These are phyloP conservation scores for Canavalia ensiformis DNA, from an alignment of 306 rosid genomes.

Conservation along the genomic window DNA sequence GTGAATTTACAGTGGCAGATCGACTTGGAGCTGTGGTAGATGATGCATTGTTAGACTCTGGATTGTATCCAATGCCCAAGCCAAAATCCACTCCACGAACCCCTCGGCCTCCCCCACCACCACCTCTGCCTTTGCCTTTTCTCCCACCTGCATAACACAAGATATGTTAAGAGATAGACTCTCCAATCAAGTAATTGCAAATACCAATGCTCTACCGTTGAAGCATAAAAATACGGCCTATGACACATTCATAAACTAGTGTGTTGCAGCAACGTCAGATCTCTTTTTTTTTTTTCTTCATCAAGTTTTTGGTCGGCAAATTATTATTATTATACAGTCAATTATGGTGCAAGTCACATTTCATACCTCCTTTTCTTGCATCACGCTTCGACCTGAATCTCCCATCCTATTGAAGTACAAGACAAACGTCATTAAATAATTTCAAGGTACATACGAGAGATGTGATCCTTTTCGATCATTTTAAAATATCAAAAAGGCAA, in stretches of 20 bases:
- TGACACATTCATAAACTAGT: slow-evolving; percentile 12
- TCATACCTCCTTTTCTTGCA: slow-evolving; percentile 94
- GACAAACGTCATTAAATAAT: slow-evolving; percentile 45
- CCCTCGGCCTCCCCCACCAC: slow-evolving; percentile 69
- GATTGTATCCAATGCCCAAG: slow-evolving; percentile 85
- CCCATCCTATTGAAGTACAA: slow-evolving; percentile 80
- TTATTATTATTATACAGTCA: slow-evolving; percentile 15
- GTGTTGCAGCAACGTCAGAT: slow-evolving; percentile 31
- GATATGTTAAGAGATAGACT: slow-evolving; percentile 23
- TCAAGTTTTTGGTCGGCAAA: slow-evolving; percentile 1
- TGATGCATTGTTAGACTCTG: slow-evolving; percentile 68
- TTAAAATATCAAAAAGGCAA: slow-evolving; percentile 27
- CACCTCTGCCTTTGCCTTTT: slow-evolving; percentile 83
- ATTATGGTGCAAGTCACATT: slow-evolving; percentile 24
- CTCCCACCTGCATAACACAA: slow-evolving; percentile 74
- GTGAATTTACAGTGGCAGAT: slow-evolving; percentile 79
- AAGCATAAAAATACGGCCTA: neutral
- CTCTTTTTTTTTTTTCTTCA: neutral
- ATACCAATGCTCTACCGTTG: neutral
- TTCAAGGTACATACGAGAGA: slow-evolving; percentile 40
- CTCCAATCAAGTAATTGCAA: slow-evolving; percentile 1
- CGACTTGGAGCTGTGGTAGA: slow-evolving; percentile 68
- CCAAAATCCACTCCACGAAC: slow-evolving; percentile 99
- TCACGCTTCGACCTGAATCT: slow-evolving; percentile 98
- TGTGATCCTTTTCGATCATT: slow-evolving; percentile 41